Percentiles rank a stretch among this genome's conserved stretches.
phyloP scores from a whole-genome alignment of 2,329 filamentous ascomycete genomes.

The Trichoderma guizhouense region DNA sequence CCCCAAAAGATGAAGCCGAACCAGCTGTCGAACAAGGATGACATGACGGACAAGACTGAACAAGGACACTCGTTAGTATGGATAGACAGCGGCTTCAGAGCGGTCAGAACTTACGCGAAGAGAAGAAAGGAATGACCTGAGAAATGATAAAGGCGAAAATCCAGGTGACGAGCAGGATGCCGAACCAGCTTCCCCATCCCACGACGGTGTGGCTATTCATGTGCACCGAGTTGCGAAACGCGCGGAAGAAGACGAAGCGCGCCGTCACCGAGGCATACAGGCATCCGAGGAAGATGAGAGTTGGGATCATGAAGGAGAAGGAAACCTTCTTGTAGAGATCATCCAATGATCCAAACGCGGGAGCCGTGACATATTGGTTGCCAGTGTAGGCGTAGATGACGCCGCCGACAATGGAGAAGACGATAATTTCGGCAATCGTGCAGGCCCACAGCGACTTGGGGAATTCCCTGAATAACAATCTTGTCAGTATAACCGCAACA shows the following conservation, averaged over 20 bases:
- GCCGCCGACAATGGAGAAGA: conserved; percentile 78
- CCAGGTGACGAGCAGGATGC: conserved; percentile 70
- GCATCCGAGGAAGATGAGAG: conserved; percentile 86
- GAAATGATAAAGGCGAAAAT: conserved; percentile 88
- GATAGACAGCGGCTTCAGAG: neutral
- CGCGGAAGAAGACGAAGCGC: conserved; percentile 86
- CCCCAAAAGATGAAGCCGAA: conserved; percentile 97
- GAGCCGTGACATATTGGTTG: conserved; percentile 82
- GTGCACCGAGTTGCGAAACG: conserved; percentile 77
- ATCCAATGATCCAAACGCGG: conserved; percentile 80
- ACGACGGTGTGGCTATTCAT: conserved; percentile 75
- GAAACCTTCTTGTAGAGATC: conserved; percentile 81
- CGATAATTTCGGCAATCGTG: conserved; percentile 80
- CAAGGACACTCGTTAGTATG: neutral
- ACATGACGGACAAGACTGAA: conserved; percentile 66
- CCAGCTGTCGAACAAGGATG: conserved; percentile 88
- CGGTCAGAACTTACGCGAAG: conserved; percentile 51
- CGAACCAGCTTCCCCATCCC: conserved; percentile 77
- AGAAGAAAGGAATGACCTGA: conserved; percentile 91
- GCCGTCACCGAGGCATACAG: conserved; percentile 87
- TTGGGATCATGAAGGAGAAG: conserved; percentile 95
- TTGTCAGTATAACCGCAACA: conserved; percentile 1
- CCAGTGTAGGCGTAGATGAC: conserved; percentile 86
- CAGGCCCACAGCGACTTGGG: conserved; percentile 90
- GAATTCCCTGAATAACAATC: conserved; percentile 65